Base-by-base conservation (phyloP, 441 rosid species). In the Gossypium schwendimanii region DNA sequence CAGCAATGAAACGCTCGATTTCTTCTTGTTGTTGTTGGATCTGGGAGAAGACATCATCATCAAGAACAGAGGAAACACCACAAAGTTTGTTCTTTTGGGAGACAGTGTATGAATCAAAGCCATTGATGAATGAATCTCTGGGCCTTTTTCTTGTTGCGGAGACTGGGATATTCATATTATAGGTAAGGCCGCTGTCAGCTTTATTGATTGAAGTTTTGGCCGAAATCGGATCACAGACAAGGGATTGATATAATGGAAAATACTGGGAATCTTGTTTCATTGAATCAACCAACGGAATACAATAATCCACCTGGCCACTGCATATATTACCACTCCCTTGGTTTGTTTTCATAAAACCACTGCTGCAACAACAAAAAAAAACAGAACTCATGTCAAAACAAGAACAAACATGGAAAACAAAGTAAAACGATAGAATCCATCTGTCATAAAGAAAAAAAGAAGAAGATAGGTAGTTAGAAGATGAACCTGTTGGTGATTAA, bases 21-120 rank as follows among this genome's bases (percentile, higher is more conserved):
- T 87, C 87, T 1, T 73, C 50, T 55, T 87, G 79, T 39, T 83
- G 80, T 23, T 80, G 82, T 10, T 87, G 87, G 75, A 84, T 74
- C 76, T 84, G 87, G 50, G 74, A 72, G 54, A 74, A 44, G 69
- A 79, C 2, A 9, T 86, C 84, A 18, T 75, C 62, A 67, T 79
- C 86, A 39, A 84, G 54, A 58, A 84, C 64, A 8, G 85, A 74
- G 2, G 81, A 74, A 3, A 77, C 8, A 15, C 60, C 65, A 8
- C 77, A 74, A 67, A 61, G 8, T 47, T 79, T 81, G 58, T 62
- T 53, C 72, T 78, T 75, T 15, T 76, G 82, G 6, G 65, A 36
- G 20, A 70, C 63, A 0, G 70, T 0, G 26, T 59, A 68, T 21
- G 74, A 41, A 21, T 75, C 72, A 14, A 79, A 64, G 55, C 74